Conservation (phyloP, 2,329 filamentous ascomycete genomes). For the Claviceps sp. region DNA sequence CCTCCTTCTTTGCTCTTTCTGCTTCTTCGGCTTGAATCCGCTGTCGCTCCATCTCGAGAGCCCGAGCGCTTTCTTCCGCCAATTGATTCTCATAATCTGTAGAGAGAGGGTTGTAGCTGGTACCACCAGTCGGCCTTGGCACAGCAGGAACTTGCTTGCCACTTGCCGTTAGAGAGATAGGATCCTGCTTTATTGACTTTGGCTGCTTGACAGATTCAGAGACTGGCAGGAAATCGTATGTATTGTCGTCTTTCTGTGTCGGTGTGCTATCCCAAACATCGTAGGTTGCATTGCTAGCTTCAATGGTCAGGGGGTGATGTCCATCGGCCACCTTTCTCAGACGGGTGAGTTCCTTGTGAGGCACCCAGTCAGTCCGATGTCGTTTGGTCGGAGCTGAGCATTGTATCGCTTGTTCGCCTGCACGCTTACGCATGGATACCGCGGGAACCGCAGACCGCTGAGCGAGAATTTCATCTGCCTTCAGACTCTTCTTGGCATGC, state of each 20-base stretch:
- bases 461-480: slow-evolving; percentile 82
- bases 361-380: slow-evolving; percentile 65
- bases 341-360: slow-evolving; percentile 68
- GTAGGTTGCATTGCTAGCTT: slow-evolving; percentile 50
- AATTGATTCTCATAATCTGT: slow-evolving; percentile 73
- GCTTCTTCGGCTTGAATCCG: slow-evolving; percentile 54
- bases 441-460: slow-evolving; percentile 71
- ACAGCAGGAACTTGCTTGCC: slow-evolving; percentile 73
- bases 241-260: slow-evolving; percentile 23
- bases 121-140: slow-evolving; percentile 63
- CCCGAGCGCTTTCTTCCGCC: slow-evolving; percentile 61
- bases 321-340: slow-evolving; percentile 70
- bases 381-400: slow-evolving; percentile 64
- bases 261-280: slow-evolving; percentile 60
- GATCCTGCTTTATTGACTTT: slow-evolving; percentile 58
- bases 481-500: slow-evolving; percentile 64
- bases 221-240: slow-evolving; percentile 49
- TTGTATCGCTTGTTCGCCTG: slow-evolving; percentile 55
- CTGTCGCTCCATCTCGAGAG: slow-evolving; percentile 64
- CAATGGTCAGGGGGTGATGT: slow-evolving; percentile 40
- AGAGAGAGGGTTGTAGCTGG: slow-evolving; percentile 86
- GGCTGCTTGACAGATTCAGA: slow-evolving; percentile 57
- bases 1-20: slow-evolving; percentile 53
- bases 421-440: slow-evolving; percentile 65
- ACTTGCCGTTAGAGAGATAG: slow-evolving; percentile 69